Evolutionary conservation across 257 asterid genomes (phyloP).

Genomic region (Solanum bulbocastanum): DNA sequence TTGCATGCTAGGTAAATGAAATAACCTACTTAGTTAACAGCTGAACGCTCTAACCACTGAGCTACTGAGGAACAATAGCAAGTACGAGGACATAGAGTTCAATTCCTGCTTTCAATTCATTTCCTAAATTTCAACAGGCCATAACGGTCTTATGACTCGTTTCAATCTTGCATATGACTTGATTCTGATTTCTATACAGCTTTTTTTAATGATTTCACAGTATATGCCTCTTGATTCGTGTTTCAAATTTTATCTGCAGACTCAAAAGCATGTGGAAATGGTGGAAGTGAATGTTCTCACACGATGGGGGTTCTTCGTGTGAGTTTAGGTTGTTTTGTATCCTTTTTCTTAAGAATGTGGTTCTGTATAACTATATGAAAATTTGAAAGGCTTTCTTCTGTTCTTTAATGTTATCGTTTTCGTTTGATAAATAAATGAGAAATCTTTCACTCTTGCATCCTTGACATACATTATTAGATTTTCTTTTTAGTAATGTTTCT

Average conservation of each 20-base stretch:
- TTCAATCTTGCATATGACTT: neutral
- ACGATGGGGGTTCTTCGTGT: conserved; percentile 94
- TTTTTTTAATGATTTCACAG: neutral
- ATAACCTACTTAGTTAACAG: neutral
- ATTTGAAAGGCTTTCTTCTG: neutral
- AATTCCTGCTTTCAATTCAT: neutral
- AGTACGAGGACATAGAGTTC: neutral
- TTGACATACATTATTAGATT: conserved; percentile 45
- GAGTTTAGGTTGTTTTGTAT: conserved; percentile 92
- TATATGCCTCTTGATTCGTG: neutral
- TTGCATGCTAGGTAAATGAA: neutral
- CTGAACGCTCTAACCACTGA: neutral
- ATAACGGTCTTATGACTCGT: neutral
- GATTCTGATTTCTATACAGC: neutral
- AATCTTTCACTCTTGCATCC: conserved; percentile 4
- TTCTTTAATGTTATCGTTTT: neutral
- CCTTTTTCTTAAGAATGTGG: conserved; percentile 17
- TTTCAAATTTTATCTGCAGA: conserved; percentile 27
- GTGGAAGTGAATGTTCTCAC: conserved; percentile 55
- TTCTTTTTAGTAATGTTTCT: conserved; percentile 71
- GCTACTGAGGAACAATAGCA: neutral
- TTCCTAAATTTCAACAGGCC: neutral
- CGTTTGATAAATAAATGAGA: neutral
- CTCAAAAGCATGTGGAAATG: conserved; percentile 61
- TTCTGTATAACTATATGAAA: neutral